Conservation (phyloP, 495 filamentous ascomycete genomes). For the Tetracladium marchalianum region DNA sequence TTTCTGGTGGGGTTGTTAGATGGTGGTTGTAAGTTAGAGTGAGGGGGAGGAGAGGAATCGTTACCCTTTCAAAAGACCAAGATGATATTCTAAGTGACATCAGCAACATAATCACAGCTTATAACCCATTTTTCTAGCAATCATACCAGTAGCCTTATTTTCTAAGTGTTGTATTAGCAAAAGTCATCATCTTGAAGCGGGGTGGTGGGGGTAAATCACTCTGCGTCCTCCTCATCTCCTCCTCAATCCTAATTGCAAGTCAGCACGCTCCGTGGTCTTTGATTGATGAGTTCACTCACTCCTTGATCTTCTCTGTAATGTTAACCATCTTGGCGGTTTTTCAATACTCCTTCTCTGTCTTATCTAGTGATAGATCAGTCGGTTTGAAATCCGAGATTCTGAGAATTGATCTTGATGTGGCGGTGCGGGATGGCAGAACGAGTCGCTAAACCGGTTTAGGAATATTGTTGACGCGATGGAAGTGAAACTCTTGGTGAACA, state of each 20-base stretch:
- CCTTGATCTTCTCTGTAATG: slow-evolving; percentile 99
- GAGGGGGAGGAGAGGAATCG: slow-evolving; percentile 8
- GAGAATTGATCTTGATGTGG: too few species aligned
- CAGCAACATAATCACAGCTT: too few species aligned
- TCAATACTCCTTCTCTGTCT: not conserved
- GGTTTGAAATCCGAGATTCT: too few species aligned
- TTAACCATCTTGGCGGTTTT: slow-evolving; percentile 80
- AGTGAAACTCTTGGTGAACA: too few species aligned
- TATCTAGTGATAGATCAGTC: too few species aligned
- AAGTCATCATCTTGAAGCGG: not conserved
- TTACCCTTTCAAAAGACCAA: slow-evolving; percentile 95
- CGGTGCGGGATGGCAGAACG: too few species aligned
- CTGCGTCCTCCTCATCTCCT: slow-evolving; percentile 98
- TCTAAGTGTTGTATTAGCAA: slow-evolving; percentile 45
- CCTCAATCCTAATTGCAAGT: slow-evolving; percentile 70
- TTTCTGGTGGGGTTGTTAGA: slow-evolving; percentile 48
- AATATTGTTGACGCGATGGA: too few species aligned
- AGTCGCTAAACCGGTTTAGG: too few species aligned
- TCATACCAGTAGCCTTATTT: slow-evolving; percentile 94
- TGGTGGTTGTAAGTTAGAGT: not conserved
- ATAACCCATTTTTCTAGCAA: not conserved
- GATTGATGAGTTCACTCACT: slow-evolving; percentile 43
- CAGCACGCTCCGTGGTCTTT: not conserved
- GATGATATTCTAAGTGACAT: slow-evolving; percentile 72
- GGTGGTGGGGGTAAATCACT: slow-evolving; percentile 43